Percentiles rank a stretch among this genome's conserved stretches.
phyloP scores from a whole-genome alignment of 306 rosid species.

The Dalbergia cultrata region DNA sequence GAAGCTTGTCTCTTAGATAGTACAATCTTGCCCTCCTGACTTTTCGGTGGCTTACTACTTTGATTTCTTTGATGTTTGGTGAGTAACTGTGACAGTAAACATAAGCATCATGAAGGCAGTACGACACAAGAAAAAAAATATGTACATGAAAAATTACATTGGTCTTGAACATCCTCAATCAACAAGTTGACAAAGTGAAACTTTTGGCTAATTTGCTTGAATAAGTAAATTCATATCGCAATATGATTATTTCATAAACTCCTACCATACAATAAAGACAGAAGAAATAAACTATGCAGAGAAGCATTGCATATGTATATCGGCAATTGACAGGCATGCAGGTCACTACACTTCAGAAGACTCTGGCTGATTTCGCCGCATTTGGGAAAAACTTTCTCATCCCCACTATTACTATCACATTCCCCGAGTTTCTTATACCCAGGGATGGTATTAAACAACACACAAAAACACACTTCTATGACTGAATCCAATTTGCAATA shows the following conservation, averaged over 20 bases:
- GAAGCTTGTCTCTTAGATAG: constrained; percentile 94
- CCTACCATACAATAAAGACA: background rate
- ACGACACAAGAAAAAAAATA: constrained; percentile 29
- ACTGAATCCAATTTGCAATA: constrained; percentile 27
- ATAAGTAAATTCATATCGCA: background rate
- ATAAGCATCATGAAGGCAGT: constrained; percentile 27
- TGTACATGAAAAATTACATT: background rate
- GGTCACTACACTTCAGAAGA: too few species aligned
- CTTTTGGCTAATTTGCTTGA: constrained; percentile 15
- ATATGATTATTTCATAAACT: constrained; percentile 3
- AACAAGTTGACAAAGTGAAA: constrained; percentile 5
- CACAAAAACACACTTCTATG: background rate
- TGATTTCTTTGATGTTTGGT: constrained; percentile 90
- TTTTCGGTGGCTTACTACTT: constrained; percentile 81
- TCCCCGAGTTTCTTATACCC: background rate
- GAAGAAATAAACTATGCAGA: constrained; percentile 1
- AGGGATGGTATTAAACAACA: background rate
- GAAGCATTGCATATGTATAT: constrained; percentile 1
- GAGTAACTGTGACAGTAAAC: constrained; percentile 75
- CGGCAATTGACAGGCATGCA: background rate
- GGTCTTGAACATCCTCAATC: background rate
- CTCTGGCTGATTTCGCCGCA: background rate
- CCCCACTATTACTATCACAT: background rate
- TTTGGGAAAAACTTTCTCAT: background rate
- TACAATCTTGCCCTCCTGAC: constrained; percentile 93